Evolutionary conservation across 805 yeast genomes (phyloP), one percentile per base, ranked within the genome.

Genomic region (Teunomyces atbi): DNA sequence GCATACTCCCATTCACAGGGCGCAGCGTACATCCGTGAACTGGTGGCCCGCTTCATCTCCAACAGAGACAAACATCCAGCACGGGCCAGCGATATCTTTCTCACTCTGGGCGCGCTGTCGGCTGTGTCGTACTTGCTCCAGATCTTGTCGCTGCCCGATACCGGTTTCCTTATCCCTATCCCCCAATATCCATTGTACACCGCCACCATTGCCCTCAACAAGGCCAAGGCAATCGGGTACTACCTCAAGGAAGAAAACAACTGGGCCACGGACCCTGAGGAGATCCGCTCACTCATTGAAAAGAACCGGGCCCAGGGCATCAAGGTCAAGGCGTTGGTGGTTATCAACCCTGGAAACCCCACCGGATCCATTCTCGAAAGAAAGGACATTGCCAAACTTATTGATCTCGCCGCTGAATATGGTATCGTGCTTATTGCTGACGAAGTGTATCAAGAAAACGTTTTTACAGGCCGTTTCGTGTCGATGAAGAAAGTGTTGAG

Each of bases 171-270:
- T 67, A 90, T 94, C 54, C 99, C 99, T 27, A 92, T 94, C 55
- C 99, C 99, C 11, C 99, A 94, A 71, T 94, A 94, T 64, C 99
- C 99, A 3, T 77, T 94, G 49, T 94, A 94, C 71, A 89, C 97
- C 3, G 99, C 99, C n/a, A 77, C 96, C 3, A 76, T 94, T 56
- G 85, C 97, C 2, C 74, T 95, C 59, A 86, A 86, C 61, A 81
- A 86, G 57, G 82, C 96, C 16, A 79, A 84, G 23, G 86, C 96
- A 8, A 75, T 94, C 41, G 96, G 96, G 13, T 94, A 94, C 69
- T 89, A 79, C 60, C 73, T 94, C 55, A 83, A 89, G 51, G 99
- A 94, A 70, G 67, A 76, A 30, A 73, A 82, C 29, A 78, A 82
- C 55, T 94, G 99, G 99, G 81, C 92, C 28, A 82, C 95, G 6